These are phyloP conservation scores for Coniosporium apollinis DNA, from an alignment of 495 filamentous ascomycete species.

Conservation along the genomic window DNA sequence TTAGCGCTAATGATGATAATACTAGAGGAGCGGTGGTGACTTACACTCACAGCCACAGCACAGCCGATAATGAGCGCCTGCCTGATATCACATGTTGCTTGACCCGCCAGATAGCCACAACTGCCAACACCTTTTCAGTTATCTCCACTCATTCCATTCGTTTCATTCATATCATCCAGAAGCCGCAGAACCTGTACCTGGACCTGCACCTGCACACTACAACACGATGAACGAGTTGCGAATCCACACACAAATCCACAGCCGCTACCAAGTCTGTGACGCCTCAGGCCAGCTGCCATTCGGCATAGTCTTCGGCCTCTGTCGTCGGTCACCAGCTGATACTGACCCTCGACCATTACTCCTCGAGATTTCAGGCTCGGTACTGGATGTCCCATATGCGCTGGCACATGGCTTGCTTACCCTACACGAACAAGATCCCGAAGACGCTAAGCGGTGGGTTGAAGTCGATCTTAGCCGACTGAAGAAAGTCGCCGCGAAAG, in stretches of 20 bases:
- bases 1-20: no score
- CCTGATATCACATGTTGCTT: background rate
- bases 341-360: slow-evolving; percentile 11
- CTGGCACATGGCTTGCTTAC: slow-evolving; percentile 13
- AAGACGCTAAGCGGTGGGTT: slow-evolving; percentile 8
- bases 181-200: background rate
- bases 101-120: background rate
- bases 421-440: slow-evolving; percentile 10
- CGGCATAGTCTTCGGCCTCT: slow-evolving; percentile 14
- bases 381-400: slow-evolving; percentile 14
- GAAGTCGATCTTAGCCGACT: slow-evolving; percentile 8
- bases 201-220: background rate
- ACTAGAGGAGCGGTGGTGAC: background rate
- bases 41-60: background rate
- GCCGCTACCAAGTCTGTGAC: slow-evolving; percentile 10
- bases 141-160: background rate
- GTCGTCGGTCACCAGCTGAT: slow-evolving; percentile 10
- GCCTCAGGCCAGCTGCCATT: slow-evolving; percentile 14
- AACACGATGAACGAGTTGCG: slow-evolving; percentile 10
- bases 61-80: background rate
- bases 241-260: slow-evolving; percentile 13
- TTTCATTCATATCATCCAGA: no score
- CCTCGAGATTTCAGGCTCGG: slow-evolving; percentile 10
- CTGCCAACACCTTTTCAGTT: background rate
- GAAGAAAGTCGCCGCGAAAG: slow-evolving; percentile 7